Evolutionary conservation across 176 grass and related monocot species (phyloP).

Genomic region (Miscanthus lutarioriparius): DNA sequence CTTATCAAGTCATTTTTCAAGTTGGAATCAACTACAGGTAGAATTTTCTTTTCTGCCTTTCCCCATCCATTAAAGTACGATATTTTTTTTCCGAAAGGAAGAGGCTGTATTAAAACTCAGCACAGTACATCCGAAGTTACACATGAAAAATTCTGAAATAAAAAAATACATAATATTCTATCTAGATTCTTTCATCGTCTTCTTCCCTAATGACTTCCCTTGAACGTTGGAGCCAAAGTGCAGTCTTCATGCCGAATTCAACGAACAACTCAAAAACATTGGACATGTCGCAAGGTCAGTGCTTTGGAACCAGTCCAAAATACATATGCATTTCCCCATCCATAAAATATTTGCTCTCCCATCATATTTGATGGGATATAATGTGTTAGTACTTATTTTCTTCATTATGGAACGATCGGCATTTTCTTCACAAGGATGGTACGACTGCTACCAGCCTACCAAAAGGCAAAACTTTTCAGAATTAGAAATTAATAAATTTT

Average conservation of each 20-base stretch:
- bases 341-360: neutral
- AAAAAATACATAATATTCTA: too few species aligned
- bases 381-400: slow-evolving; percentile 9
- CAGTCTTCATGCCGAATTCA: too few species aligned
- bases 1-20: slow-evolving; percentile 45
- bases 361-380: slow-evolving; percentile 25
- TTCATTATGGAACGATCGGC: neutral
- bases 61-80: slow-evolving; percentile 22
- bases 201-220: too few species aligned
- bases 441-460: neutral
- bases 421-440: neutral
- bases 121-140: too few species aligned
- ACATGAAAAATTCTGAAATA: too few species aligned
- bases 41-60: slow-evolving; percentile 28
- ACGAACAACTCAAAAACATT: too few species aligned
- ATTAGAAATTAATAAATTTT: neutral
- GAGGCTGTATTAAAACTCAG: too few species aligned
- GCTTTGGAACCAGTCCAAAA: too few species aligned
- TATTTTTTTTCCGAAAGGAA: neutral
- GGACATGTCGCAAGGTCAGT: too few species aligned
- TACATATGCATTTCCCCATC: too few species aligned
- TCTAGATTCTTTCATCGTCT: too few species aligned
- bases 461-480: neutral
- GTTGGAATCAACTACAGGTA: slow-evolving; percentile 28
- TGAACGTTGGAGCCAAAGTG: too few species aligned